A percentile compares a stretch with the other conserved stretches of the same genome.
phyloP scores from a whole-genome alignment of 495 filamentous ascomycete species.

The Podospora fimiseda region DNA sequence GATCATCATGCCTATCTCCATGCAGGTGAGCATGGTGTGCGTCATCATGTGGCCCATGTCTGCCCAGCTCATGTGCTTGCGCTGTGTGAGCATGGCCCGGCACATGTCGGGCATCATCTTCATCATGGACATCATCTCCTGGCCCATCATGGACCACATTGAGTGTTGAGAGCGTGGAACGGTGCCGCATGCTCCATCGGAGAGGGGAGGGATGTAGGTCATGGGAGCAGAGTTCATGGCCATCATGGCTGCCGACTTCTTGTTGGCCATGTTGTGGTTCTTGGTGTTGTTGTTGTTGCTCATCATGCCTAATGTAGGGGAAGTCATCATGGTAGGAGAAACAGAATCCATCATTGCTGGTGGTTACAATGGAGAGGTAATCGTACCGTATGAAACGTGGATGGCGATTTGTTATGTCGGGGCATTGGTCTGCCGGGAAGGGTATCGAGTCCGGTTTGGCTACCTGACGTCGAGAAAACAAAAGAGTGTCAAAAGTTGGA shows the following conservation, averaged over 20 bases:
- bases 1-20: slow-evolving; percentile 27
- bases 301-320: not conserved
- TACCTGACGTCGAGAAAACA: not conserved
- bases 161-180: slow-evolving; percentile 26
- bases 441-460: not conserved
- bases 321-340: not conserved
- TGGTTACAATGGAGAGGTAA: not conserved
- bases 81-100: slow-evolving; percentile 18
- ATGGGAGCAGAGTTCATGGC: slow-evolving; percentile 9
- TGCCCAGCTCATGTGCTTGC: slow-evolving; percentile 13
- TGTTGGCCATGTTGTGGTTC: not conserved
- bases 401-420: not conserved
- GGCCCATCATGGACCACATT: slow-evolving; percentile 15
- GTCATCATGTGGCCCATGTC: slow-evolving; percentile 19
- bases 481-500: not conserved
- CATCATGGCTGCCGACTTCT: not conserved
- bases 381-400: no score
- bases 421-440: not conserved
- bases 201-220: slow-evolving; percentile 30
- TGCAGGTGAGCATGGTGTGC: slow-evolving; percentile 18
- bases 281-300: not conserved
- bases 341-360: not conserved
- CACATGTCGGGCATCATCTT: slow-evolving; percentile 19
- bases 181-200: slow-evolving; percentile 33
- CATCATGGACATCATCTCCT: slow-evolving; percentile 21